These are phyloP conservation scores for Puccinia horiana DNA, from an alignment of 1,284 basidiomycete species.

Conservation along the genomic window DNA sequence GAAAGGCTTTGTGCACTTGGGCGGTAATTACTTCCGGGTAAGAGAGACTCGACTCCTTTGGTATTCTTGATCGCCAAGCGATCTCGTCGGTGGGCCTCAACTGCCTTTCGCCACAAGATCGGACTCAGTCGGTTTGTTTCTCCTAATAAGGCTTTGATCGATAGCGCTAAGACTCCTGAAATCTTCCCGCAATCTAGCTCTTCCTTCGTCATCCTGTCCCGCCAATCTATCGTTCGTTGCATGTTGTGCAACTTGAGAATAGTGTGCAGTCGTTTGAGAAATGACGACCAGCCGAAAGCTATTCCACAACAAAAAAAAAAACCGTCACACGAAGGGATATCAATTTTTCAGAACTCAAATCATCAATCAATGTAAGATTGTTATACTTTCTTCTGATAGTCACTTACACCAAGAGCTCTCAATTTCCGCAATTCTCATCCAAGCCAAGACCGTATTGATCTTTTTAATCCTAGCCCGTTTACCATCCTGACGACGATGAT, in stretches of 20 bases:
- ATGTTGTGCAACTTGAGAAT: constrained; percentile 53
- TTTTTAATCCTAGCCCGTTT: constrained; percentile 9
- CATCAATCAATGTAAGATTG: not conserved
- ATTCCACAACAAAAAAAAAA: not conserved
- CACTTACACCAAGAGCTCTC: constrained; percentile 52
- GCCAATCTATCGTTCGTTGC: constrained; percentile 52
- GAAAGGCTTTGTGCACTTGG: not conserved
- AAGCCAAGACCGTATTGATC: constrained; percentile 51
- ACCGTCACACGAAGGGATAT: not conserved
- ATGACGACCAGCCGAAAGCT: constrained; percentile 50
- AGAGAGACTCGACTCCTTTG: not conserved
- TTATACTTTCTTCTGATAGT: not conserved
- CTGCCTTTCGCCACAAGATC: constrained; percentile 50
- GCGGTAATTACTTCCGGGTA: constrained; percentile 9
- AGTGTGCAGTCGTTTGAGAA: constrained; percentile 51
- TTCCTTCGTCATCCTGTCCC: constrained; percentile 26
- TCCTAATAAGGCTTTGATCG: constrained; percentile 46
- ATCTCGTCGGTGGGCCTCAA: constrained; percentile 45
- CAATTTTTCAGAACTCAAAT: not conserved
- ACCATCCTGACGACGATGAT: not conserved
- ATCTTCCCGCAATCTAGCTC: constrained; percentile 49
- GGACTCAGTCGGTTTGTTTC: constrained; percentile 50
- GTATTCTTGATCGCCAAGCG: constrained; percentile 42
- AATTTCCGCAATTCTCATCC: constrained; percentile 54
- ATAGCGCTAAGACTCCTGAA: constrained; percentile 51